Conservation (phyloP, 2,329 filamentous ascomycete genomes). For the Fusarium sp. region DNA sequence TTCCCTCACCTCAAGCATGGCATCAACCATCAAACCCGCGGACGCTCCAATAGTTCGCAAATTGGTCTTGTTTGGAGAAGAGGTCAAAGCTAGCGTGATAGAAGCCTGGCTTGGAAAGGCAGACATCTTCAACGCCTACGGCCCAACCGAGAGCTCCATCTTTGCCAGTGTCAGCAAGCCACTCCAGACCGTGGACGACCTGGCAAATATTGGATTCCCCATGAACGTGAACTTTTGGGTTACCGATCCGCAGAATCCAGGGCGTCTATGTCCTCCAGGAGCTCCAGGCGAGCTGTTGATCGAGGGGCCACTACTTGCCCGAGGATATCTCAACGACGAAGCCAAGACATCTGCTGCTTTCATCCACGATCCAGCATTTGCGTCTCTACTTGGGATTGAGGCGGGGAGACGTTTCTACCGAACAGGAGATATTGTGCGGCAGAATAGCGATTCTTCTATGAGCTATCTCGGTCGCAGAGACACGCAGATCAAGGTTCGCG, state of each 20-base stretch:
- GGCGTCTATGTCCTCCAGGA: constrained; percentile 1
- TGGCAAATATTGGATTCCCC: not conserved
- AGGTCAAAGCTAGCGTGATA: not conserved
- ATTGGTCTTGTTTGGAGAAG: not conserved
- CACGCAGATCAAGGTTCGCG: constrained; percentile 12
- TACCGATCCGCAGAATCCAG: constrained; percentile 7
- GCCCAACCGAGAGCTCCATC: constrained; percentile 2
- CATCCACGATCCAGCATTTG: not conserved
- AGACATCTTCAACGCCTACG: not conserved
- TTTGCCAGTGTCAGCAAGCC: not conserved
- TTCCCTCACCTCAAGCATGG: not conserved
- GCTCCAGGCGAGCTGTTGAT: constrained; percentile 11
- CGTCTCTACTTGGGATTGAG: not conserved
- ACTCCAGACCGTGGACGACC: not conserved
- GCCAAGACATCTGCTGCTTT: constrained; percentile 6
- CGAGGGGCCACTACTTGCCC: constrained; percentile 13
- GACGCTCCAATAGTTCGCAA: not conserved
- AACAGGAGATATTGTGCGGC: constrained; percentile 3
- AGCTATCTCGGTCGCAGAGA: not conserved
- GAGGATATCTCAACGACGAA: constrained; percentile 13
- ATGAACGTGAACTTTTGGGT: constrained; percentile 7
- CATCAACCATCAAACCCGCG: not conserved
- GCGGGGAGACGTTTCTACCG: not conserved
- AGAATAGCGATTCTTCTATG: constrained; percentile 1
- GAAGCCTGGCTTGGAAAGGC: not conserved